Conservation (phyloP, 768 basidiomycete genomes). For the Cystofilobasidium ferigula region DNA sequence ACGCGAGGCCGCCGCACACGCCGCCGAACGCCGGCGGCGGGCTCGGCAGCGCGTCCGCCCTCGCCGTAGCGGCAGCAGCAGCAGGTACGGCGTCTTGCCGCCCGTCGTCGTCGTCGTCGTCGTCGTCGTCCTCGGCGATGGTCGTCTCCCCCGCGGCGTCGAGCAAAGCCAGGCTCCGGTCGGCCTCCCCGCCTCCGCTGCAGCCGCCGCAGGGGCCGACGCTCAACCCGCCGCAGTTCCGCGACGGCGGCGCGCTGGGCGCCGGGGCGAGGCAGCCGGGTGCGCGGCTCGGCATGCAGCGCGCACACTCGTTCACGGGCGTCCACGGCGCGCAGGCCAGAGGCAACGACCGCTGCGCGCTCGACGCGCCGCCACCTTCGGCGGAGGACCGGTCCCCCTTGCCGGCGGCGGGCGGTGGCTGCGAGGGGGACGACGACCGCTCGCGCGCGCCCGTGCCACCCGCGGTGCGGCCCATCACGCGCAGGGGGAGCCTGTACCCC, state of each 20-base stretch:
- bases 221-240: not conserved
- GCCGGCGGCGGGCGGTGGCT: too few species aligned
- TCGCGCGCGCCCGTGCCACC: not conserved
- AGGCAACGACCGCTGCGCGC: not conserved
- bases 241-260: not conserved
- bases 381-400: not conserved
- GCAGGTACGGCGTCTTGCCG: not conserved
- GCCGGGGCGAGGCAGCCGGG: not conserved
- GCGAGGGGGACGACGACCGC: too few species aligned
- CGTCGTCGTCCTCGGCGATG: not conserved
- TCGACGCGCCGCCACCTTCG: not conserved
- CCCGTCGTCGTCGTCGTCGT: slow-evolving; percentile 1
- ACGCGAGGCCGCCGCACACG: not conserved
- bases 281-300: not conserved
- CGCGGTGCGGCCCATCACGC: slow-evolving; percentile 3
- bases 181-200: slow-evolving; percentile 1
- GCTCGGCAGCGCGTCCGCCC: too few species aligned
- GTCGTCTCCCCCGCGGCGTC: not conserved
- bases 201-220: not conserved
- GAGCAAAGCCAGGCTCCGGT: not conserved
- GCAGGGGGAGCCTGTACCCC: not conserved
- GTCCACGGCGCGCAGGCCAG: not conserved
- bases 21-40: not conserved
- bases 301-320: slow-evolving; percentile 1
- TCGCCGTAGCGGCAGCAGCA: too few species aligned